A percentile compares a stretch with the other conserved stretches of the same genome.
phyloP scores from a whole-genome alignment of 2,329 filamentous ascomycete genomes.

The Polychaeton citri region DNA sequence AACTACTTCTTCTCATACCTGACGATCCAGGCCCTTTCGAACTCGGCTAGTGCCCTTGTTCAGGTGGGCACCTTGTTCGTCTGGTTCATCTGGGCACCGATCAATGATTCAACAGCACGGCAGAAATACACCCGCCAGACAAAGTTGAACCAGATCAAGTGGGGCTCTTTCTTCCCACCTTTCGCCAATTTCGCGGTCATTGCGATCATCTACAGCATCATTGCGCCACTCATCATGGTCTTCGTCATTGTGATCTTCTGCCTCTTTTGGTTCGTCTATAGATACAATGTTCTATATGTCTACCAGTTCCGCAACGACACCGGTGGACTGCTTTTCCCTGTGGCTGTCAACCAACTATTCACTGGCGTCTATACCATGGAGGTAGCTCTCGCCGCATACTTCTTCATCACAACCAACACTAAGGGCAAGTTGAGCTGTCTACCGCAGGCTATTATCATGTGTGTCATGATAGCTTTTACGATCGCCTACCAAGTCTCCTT shows the following conservation, averaged over 20 bases:
- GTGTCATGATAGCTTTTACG: constrained; percentile 59
- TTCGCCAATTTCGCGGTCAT: constrained; percentile 97
- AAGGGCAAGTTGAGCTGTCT: constrained; percentile 45
- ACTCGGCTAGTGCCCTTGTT: constrained; percentile 75
- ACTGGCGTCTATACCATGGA: constrained; percentile 94
- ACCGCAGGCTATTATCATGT: constrained; percentile 74
- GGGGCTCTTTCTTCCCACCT: constrained; percentile 89
- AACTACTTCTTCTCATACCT: constrained; percentile 99
- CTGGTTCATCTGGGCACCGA: constrained; percentile 69
- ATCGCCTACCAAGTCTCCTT: constrained; percentile 65
- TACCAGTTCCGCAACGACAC: constrained; percentile 82
- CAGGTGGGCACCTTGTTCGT: constrained; percentile 67
- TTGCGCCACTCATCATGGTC: constrained; percentile 78
- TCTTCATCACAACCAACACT: constrained; percentile 60
- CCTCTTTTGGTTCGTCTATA: constrained; percentile 84
- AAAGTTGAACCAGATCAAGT: constrained; percentile 60
- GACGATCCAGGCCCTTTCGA: constrained; percentile 83
- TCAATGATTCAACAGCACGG: constrained; percentile 68
- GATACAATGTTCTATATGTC: constrained; percentile 95
- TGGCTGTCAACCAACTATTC: constrained; percentile 89
- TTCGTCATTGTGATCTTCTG: constrained; percentile 90
- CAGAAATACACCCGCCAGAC: constrained; percentile 82
- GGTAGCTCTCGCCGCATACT: constrained; percentile 74
- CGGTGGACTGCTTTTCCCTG: constrained; percentile 80
- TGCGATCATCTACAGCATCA: constrained; percentile 68